Percentiles rank a stretch among this genome's conserved stretches.
Conservation (phyloP, 306 rosid genomes). For the Ormosia emarginata region DNA sequence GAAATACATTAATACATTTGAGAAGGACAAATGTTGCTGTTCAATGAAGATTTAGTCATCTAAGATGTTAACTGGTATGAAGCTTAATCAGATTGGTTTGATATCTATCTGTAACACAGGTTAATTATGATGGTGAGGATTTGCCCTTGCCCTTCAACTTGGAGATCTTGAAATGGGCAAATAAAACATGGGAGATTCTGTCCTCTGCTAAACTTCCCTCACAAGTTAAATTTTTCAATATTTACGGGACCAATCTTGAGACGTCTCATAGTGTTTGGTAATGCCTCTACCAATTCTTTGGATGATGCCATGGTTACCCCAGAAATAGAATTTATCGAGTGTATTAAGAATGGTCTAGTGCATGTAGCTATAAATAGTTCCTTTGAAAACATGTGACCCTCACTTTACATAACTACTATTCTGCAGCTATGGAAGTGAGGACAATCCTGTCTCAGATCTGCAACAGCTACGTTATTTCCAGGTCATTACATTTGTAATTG, state of each 20-base stretch:
- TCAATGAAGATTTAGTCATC: background rate
- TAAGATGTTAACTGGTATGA: background rate
- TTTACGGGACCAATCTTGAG: slow-evolving; percentile 68
- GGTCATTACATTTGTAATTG: slow-evolving; percentile 42
- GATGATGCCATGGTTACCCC: background rate
- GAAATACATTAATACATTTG: background rate
- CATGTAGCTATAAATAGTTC: slow-evolving; percentile 4
- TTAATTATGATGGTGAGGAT: slow-evolving; percentile 52
- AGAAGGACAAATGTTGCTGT: background rate
- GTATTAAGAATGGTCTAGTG: background rate
- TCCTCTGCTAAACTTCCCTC: slow-evolving; percentile 85
- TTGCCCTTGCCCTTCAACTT: slow-evolving; percentile 71
- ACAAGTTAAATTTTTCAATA: slow-evolving; percentile 78
- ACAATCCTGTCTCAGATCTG: slow-evolving; percentile 68
- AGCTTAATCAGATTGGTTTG: background rate
- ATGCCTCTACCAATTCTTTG: slow-evolving; percentile 16
- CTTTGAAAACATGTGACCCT: slow-evolving; percentile 16
- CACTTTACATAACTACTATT: slow-evolving; percentile 24
- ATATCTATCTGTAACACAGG: slow-evolving; percentile 42
- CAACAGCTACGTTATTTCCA: slow-evolving; percentile 50
- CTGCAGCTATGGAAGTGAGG: slow-evolving; percentile 79
- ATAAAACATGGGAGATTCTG: slow-evolving; percentile 66
- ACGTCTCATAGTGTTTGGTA: slow-evolving; percentile 95
- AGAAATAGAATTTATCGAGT: slow-evolving; percentile 5
- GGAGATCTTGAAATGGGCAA: slow-evolving; percentile 84